Evolutionary conservation across 257 asterid genomes (phyloP).

Genomic region (Rubia yunnanensis): DNA sequence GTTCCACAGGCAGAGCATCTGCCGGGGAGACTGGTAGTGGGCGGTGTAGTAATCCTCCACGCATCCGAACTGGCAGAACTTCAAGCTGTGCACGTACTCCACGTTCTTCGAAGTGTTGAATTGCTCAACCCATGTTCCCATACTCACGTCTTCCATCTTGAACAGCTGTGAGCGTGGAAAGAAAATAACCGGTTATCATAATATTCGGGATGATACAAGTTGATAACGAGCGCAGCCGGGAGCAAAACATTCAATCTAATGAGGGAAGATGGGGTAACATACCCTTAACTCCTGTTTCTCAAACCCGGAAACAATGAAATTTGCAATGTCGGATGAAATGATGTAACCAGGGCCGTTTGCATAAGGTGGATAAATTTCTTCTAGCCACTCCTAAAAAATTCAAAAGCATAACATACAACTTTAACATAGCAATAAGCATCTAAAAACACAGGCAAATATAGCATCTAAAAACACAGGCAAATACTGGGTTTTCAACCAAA

Average conservation of each 20-base stretch:
- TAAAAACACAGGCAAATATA: not conserved
- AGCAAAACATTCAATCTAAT: not conserved
- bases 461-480: not conserved
- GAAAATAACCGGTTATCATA: not conserved
- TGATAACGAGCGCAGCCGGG: not conserved
- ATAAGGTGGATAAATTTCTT: constrained; percentile 88
- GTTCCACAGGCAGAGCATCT: constrained; percentile 85
- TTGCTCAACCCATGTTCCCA: constrained; percentile 95
- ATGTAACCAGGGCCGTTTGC: constrained; percentile 96
- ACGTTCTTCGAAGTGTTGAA: constrained; percentile 50
- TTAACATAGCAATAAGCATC: not conserved
- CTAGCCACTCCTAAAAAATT: constrained; percentile 84
- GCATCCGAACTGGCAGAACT: constrained; percentile 89
- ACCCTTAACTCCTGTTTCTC: constrained; percentile 64
- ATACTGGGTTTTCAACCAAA: not conserved
- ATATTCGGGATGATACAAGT: not conserved
- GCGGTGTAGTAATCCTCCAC: constrained; percentile 71
- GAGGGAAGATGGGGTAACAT: not conserved
- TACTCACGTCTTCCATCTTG: constrained; percentile 95
- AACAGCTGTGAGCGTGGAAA: constrained; percentile 43
- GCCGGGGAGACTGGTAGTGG: constrained; percentile 90
- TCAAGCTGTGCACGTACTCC: constrained; percentile 75
- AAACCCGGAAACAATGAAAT: constrained; percentile 52
- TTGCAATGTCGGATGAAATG: constrained; percentile 69
- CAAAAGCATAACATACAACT: not conserved